phyloP scores from a whole-genome alignment of 2,329 filamentous ascomycete species.

The Nigrospora oryzae region DNA sequence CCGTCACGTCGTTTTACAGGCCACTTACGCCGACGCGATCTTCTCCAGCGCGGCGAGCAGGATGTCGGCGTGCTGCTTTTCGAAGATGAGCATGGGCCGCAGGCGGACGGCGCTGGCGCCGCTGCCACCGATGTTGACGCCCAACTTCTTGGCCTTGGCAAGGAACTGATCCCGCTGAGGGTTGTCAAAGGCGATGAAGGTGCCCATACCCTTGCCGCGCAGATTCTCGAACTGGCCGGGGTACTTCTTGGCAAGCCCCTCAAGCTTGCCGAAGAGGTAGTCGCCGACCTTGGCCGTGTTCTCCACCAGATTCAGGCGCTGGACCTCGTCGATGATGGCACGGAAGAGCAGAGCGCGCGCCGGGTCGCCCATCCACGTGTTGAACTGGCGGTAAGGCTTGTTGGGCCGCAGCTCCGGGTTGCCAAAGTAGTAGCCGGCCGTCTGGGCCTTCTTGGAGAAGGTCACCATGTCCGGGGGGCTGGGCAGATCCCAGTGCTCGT shows the following conservation, averaged over 20 bases:
- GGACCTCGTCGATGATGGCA: conserved; percentile 74
- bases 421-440: conserved; percentile 85
- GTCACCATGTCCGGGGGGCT: conserved; percentile 87
- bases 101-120: conserved; percentile 69
- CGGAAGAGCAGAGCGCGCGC: conserved; percentile 78
- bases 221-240: conserved; percentile 75
- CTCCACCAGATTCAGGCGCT: conserved; percentile 67
- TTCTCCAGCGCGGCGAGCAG: conserved; percentile 73
- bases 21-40: conserved; percentile 34
- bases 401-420: conserved; percentile 75
- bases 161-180: conserved; percentile 74
- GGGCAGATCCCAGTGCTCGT: conserved; percentile 83
- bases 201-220: conserved; percentile 79
- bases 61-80: conserved; percentile 84
- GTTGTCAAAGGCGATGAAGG: conserved; percentile 88
- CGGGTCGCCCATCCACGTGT: conserved; percentile 96
- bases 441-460: conserved; percentile 92
- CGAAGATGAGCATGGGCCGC: conserved; percentile 86
- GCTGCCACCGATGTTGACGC: conserved; percentile 81
- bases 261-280: conserved; percentile 67
- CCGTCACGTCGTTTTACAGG: not conserved
- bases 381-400: conserved; percentile 93
- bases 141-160: conserved; percentile 66
- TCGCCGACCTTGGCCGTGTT: conserved; percentile 71
- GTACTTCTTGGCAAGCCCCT: conserved; percentile 59